A percentile compares a stretch with the other conserved stretches of the same genome.
phyloP scores from a whole-genome alignment of 331 rosid species.

The Prunus yedoensis region DNA sequence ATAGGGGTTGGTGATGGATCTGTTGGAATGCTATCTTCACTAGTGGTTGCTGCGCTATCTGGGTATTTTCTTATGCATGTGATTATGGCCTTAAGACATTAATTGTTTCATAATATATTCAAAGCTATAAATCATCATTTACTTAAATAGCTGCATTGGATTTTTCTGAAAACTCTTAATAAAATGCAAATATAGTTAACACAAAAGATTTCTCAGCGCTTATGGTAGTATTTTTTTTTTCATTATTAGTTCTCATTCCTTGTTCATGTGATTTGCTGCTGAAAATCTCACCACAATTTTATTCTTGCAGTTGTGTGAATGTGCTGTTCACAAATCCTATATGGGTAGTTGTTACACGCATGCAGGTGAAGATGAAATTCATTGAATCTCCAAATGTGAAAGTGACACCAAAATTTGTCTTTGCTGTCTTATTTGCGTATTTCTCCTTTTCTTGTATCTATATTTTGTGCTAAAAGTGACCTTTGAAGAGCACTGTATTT shows the following conservation, averaged over 20 bases:
- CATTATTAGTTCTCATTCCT: background rate
- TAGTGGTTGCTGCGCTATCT: conserved; percentile 83
- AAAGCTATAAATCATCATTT: background rate
- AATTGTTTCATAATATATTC: background rate
- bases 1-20: conserved; percentile 83
- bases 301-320: conserved; percentile 77
- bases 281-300: conserved; percentile 15
- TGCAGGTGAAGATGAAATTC: conserved; percentile 78
- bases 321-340: conserved; percentile 91
- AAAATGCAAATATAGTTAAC: conserved; percentile 1
- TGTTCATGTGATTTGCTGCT: conserved; percentile 16
- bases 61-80: conserved; percentile 54
- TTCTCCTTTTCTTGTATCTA: background rate
- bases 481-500: background rate
- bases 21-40: conserved; percentile 88
- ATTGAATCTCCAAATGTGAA: conserved; percentile 1
- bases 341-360: conserved; percentile 88
- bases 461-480: background rate
- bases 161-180: background rate
- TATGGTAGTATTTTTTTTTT: background rate
- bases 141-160: background rate
- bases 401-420: conserved; percentile 13
- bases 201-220: background rate
- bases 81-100: background rate
- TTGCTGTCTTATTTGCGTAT: background rate